phyloP scores from a whole-genome alignment of 441 rosid genomes.

The Populus hybrid region DNA sequence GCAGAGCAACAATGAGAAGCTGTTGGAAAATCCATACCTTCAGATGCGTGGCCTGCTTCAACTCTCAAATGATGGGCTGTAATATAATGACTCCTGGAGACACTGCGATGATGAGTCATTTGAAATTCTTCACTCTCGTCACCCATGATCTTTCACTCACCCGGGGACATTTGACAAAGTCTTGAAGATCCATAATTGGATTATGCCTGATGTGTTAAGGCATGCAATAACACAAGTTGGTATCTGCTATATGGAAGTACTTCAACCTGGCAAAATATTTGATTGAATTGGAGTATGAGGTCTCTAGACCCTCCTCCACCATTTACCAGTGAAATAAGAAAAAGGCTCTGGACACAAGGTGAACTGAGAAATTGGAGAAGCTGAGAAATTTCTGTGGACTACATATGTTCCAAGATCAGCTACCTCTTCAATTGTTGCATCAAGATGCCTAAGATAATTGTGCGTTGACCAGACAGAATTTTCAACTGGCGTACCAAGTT shows the following conservation, averaged over 20 bases:
- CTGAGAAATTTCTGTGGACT: slow-evolving; percentile 11
- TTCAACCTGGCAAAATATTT: slow-evolving; percentile 17
- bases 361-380: slow-evolving; percentile 20
- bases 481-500: slow-evolving; percentile 7
- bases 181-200: slow-evolving; percentile 20
- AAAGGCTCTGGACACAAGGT: slow-evolving; percentile 18
- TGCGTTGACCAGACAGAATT: slow-evolving; percentile 13
- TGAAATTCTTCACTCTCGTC: slow-evolving; percentile 19
- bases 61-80: slow-evolving; percentile 67
- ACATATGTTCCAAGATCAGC: slow-evolving; percentile 19
- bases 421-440: slow-evolving; percentile 18
- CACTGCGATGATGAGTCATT: slow-evolving; percentile 13
- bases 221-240: slow-evolving; percentile 20
- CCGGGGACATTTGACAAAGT: slow-evolving; percentile 21
- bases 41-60: slow-evolving; percentile 99
- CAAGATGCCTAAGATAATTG: slow-evolving; percentile 3
- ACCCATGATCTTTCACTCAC: slow-evolving; percentile 17
- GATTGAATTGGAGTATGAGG: slow-evolving; percentile 16
- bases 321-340: slow-evolving; percentile 11
- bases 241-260: slow-evolving; percentile 23
- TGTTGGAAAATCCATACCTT: slow-evolving; percentile 96
- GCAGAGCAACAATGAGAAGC: slow-evolving; percentile 98
- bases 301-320: slow-evolving; percentile 9
- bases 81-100: slow-evolving; percentile 21
- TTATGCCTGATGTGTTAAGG: slow-evolving; percentile 18